Evolutionary conservation across 345 rosid species (phyloP).

Genomic region (Melastoma malabathricum): DNA sequence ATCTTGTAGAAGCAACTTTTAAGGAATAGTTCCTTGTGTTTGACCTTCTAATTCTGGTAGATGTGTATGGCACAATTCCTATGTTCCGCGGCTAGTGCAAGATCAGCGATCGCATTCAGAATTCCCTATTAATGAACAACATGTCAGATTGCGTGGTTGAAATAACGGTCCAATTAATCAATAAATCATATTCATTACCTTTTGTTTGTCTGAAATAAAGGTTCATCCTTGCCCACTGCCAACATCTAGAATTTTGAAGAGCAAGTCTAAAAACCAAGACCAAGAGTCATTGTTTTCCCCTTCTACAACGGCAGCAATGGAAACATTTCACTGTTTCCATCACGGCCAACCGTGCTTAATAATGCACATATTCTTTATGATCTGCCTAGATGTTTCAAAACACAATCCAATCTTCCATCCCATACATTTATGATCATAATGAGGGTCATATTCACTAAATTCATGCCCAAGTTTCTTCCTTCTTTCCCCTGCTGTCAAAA

Average conservation of each 20-base stretch:
- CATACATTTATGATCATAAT: too few species aligned
- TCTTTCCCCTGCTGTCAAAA: too few species aligned
- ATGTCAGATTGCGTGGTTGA: too few species aligned
- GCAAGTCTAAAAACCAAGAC: not conserved
- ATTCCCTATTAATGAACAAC: not conserved
- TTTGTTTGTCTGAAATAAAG: not conserved
- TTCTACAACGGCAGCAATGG: not conserved
- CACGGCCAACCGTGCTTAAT: not conserved
- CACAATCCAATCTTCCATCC: too few species aligned
- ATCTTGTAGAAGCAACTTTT: not conserved
- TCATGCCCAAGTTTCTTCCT: too few species aligned
- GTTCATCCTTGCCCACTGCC: not conserved
- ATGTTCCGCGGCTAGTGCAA: not conserved
- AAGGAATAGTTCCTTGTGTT: not conserved
- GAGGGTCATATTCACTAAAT: too few species aligned
- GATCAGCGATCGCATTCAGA: not conserved
- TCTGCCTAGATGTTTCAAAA: too few species aligned
- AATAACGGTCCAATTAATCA: too few species aligned
- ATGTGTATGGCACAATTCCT: conserved; percentile 2
- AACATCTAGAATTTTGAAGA: not conserved
- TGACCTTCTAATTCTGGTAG: conserved; percentile 1
- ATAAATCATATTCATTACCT: not conserved
- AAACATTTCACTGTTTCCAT: not conserved
- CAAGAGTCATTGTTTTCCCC: not conserved
- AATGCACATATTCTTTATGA: too few species aligned